These are phyloP conservation scores for Suillus variegatus DNA, from an alignment of 768 basidiomycete species.

Conservation along the genomic window DNA sequence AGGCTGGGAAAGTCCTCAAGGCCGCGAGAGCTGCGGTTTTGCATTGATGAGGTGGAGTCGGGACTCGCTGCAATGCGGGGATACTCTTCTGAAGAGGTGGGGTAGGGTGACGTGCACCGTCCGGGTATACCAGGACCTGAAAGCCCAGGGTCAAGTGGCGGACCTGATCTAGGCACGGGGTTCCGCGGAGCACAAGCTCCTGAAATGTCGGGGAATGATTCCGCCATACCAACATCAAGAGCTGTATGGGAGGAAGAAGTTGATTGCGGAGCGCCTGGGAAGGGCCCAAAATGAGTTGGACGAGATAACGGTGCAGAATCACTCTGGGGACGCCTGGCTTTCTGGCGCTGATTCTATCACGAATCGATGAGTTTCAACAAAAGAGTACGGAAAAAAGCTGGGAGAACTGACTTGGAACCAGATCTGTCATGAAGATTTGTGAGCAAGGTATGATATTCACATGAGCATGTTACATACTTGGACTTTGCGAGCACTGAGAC, in stretches of 20 bases:
- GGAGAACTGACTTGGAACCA: constrained; percentile 79
- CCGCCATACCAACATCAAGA: constrained; percentile 8
- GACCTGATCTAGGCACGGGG: constrained; percentile 16
- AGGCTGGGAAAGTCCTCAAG: constrained; percentile 13
- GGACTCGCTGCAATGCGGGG: constrained; percentile 17
- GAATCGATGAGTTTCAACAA: constrained; percentile 12
- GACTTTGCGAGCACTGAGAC: constrained; percentile 87
- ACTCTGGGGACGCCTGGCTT: constrained; percentile 73
- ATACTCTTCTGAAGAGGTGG: constrained; percentile 21
- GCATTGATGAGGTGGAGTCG: constrained; percentile 1
- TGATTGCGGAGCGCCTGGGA: constrained; percentile 45
- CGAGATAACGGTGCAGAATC: constrained; percentile 54
- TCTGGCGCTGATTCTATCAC: constrained; percentile 82
- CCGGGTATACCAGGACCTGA: constrained; percentile 60
- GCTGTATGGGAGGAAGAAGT: constrained; percentile 25
- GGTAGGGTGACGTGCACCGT: constrained; percentile 23
- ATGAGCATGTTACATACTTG: constrained; percentile 56
- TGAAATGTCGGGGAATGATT: constrained; percentile 12
- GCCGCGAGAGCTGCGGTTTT: constrained; percentile 10
- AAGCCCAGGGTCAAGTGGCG: constrained; percentile 40
- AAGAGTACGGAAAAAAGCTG: constrained; percentile 3
- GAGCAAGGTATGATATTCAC: constrained; percentile 13
- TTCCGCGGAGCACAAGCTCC: constrained; percentile 18
- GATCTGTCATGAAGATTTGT: constrained; percentile 49
- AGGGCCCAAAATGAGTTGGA: constrained; percentile 65